Conservation (phyloP, 1,284 basidiomycete genomes). For the Moniliella sp. region DNA sequence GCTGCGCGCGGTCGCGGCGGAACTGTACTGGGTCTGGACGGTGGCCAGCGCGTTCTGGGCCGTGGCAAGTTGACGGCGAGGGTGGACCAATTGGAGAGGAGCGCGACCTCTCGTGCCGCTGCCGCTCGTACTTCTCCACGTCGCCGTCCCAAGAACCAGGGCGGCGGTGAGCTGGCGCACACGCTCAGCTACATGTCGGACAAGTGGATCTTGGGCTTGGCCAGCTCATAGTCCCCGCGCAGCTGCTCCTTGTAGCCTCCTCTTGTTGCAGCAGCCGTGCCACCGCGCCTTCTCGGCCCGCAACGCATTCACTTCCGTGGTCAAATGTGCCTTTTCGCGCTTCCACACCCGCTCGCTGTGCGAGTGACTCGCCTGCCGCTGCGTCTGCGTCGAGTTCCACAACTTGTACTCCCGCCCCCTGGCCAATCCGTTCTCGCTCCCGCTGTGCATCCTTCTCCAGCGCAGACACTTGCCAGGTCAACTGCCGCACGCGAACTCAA, state of each 20-base stretch:
- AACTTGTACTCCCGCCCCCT: too few species aligned
- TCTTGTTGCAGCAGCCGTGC: constrained; percentile 12
- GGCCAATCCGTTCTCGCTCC: too few species aligned
- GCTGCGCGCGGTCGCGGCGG: too few species aligned
- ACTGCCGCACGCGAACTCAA: constrained; percentile 18
- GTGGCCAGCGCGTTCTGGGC: too few species aligned
- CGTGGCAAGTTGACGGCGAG: too few species aligned
- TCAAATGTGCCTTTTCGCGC: constrained; percentile 19
- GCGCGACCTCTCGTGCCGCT: constrained; percentile 19
- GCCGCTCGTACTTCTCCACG: constrained; percentile 15
- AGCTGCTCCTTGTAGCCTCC: too few species aligned
- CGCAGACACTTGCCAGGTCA: constrained; percentile 8
- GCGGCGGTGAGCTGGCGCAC: constrained; percentile 10
- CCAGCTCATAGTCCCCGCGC: too few species aligned
- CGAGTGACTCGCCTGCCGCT: constrained; percentile 17
- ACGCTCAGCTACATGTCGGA: constrained; percentile 13
- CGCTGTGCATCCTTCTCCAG: too few species aligned
- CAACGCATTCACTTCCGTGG: constrained; percentile 25
- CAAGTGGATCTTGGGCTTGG: constrained; percentile 9
- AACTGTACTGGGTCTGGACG: too few species aligned
- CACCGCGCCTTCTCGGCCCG: constrained; percentile 11
- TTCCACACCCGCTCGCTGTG: constrained; percentile 25
- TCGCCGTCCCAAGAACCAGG: constrained; percentile 20
- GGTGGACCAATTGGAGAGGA: too few species aligned
- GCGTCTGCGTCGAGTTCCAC: constrained; percentile 4